Evolutionary conservation across 768 basidiomycete species (phyloP), one percentile per base, ranked within the genome.

Genomic region (Leucocoprinus birnbaumii): DNA sequence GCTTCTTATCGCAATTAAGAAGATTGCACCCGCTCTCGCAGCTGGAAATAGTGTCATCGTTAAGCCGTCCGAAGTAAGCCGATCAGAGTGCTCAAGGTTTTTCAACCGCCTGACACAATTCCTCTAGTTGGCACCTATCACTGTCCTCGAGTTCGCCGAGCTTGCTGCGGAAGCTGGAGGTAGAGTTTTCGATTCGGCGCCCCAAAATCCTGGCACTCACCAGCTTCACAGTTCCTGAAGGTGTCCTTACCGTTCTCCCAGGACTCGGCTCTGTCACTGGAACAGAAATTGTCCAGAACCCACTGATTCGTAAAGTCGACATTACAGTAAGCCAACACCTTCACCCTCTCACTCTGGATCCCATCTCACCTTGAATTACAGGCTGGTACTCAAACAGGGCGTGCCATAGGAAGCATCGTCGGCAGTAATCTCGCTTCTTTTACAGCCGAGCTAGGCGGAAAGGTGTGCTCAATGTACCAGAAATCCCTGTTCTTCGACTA

Each of bases 361-460:
- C 37, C 49, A 10, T 48, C 46, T 58, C 34, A 35, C 18, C 42
- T 50, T 8, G n/a, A n/a, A n/a, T 55, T 19, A 6, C 50, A 91
- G 89, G 89, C 89, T 48, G 89, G 91, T 10, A 92, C 89, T 2
- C 73, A 74, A 58, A 89, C 89, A 2, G 92, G 92, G 0, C 81
- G 87, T n/a, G 73, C 75, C 7, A 67, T 94, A 13, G 92, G 91
- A 31, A 77, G 79, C 48, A 77, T 86, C 13, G 90, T 87, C 3
- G 91, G 92, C 31, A 68, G 73, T 16, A 94, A 94, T 64, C 65
- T 94, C 11, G 84, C 86, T 2, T 67, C 80, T 3, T 92, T 79
- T 65, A 93, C 91, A 1, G 92, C 92, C 0, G 92, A 94, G 63
- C 74, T 94, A 4, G 92, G 92, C 18, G 92, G 92, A 26, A 93